Conservation (phyloP, 805 yeast species). For the Millerozyma acaciae region DNA sequence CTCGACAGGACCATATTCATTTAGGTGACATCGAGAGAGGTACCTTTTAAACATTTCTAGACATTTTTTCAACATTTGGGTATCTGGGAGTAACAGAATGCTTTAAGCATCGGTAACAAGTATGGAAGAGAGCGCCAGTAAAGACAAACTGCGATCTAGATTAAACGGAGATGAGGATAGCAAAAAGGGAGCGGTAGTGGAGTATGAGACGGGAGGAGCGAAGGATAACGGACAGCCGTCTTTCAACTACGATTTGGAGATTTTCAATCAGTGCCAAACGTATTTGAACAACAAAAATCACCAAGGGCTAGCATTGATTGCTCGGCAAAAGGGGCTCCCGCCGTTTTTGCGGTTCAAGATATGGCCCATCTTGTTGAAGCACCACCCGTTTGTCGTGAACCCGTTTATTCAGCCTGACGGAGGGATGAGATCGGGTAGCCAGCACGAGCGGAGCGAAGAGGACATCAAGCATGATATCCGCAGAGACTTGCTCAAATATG, state of each 20-base stretch:
- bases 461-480: conserved; percentile 36
- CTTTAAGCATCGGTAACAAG: too few species aligned
- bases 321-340: conserved; percentile 83
- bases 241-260: conserved; percentile 39
- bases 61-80: too few species aligned
- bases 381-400: conserved; percentile 78
- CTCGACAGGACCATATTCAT: too few species aligned
- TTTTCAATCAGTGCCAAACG: conserved; percentile 51
- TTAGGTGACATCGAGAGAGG: too few species aligned
- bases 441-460: conserved; percentile 14
- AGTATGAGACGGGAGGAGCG: too few species aligned
- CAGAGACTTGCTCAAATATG: conserved; percentile 59
- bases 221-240: conserved; percentile 9
- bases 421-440: conserved; percentile 15
- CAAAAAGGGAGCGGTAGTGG: too few species aligned
- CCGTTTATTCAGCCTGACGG: conserved; percentile 68
- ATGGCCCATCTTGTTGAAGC: conserved; percentile 80
- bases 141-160: too few species aligned
- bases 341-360: conserved; percentile 71
- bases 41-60: too few species aligned
- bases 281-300: conserved; percentile 60
- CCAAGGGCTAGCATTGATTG: conserved; percentile 71
- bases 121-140: too few species aligned
- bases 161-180: too few species aligned
- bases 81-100: too few species aligned